Percentiles rank a stretch among this genome's conserved stretches.
Evolutionary conservation across 2,329 filamentous ascomycete genomes (phyloP).

Genomic region (Aspergillus cejpii): DNA sequence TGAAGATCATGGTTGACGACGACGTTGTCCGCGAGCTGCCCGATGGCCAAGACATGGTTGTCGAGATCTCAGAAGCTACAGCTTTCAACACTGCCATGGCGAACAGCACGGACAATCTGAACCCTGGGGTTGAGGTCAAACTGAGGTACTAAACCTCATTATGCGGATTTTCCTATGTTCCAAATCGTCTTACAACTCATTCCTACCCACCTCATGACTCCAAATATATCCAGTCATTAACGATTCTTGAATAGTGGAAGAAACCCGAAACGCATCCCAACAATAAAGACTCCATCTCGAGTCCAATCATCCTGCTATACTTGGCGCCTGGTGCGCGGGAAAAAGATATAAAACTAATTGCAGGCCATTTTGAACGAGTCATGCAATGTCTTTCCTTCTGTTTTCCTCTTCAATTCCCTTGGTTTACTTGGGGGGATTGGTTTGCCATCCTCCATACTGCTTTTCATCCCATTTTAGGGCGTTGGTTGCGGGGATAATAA

Average conservation of each 20-base stretch:
- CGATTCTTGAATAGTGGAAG: neutral
- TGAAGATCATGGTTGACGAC: conserved; percentile 84
- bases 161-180: conserved; percentile 19
- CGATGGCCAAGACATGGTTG: conserved; percentile 85
- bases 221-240: neutral
- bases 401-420: conserved; percentile 2
- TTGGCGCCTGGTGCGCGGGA: conserved; percentile 18
- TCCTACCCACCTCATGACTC: too few species aligned
- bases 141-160: conserved; percentile 46
- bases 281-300: neutral
- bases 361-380: conserved; percentile 5
- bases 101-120: conserved; percentile 6
- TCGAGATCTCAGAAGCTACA: conserved; percentile 56
- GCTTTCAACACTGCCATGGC: conserved; percentile 39
- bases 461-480: conserved; percentile 18
- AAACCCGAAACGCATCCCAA: neutral
- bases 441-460: conserved; percentile 1
- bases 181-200: neutral
- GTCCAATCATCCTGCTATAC: neutral
- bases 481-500: conserved; percentile 37
- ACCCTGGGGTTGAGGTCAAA: conserved; percentile 44
- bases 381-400: neutral
- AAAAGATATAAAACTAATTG: conserved; percentile 5
- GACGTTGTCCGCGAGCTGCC: conserved; percentile 75
- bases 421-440: conserved; percentile 9